Evolutionary conservation across 495 filamentous ascomycete genomes (phyloP).

Genomic region (Rhizodiscina lignyota): DNA sequence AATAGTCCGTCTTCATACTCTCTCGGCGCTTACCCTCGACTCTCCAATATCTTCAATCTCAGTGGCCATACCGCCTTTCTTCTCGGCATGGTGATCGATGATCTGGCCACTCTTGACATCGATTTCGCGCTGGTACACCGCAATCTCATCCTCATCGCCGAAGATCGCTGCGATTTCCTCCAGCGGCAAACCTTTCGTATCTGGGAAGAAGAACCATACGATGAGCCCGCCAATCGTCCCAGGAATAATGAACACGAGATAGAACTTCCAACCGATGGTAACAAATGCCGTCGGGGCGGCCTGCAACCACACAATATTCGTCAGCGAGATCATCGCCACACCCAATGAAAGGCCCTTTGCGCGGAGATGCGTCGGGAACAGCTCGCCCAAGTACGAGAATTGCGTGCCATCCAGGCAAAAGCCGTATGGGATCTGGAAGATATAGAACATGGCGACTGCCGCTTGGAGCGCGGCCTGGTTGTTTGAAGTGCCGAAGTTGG

Average conservation of each 20-base stretch:
- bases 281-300: too few relatives aligned
- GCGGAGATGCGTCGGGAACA: slow-evolving; percentile 14
- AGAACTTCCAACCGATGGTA: slow-evolving; percentile 13
- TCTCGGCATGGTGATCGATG: too few relatives aligned
- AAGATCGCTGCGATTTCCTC: slow-evolving; percentile 14
- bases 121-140: too few relatives aligned
- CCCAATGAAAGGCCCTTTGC: slow-evolving; percentile 14
- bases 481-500: slow-evolving; percentile 7
- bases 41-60: too few relatives aligned
- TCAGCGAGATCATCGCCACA: slow-evolving; percentile 8
- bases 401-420: slow-evolving; percentile 15
- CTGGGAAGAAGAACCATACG: slow-evolving; percentile 8
- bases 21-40: too few relatives aligned
- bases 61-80: too few relatives aligned
- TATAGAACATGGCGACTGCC: slow-evolving; percentile 9
- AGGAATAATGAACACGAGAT: slow-evolving; percentile 13
- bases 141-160: slow-evolving; percentile 12
- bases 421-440: slow-evolving; percentile 13
- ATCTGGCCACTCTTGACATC: too few relatives aligned
- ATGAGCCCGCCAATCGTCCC: slow-evolving; percentile 6
- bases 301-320: too few relatives aligned
- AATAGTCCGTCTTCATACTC: too few relatives aligned
- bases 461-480: slow-evolving; percentile 8
- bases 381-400: slow-evolving; percentile 14
- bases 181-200: slow-evolving; percentile 11